These are phyloP conservation scores for Datisca glomerata DNA, from an alignment of 306 rosid species.

Conservation along the genomic window DNA sequence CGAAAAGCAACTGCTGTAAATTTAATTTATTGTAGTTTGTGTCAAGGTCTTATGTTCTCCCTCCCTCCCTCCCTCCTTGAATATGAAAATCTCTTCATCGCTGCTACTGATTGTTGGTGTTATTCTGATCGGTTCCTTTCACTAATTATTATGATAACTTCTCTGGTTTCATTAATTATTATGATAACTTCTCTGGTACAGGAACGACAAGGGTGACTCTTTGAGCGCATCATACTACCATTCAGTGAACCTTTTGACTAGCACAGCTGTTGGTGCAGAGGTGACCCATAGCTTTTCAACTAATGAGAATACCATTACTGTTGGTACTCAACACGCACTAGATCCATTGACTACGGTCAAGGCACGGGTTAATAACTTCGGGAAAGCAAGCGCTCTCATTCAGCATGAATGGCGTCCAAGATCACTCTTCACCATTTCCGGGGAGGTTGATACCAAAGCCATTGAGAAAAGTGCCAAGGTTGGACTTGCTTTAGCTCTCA, in stretches of 20 bases:
- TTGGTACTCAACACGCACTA: slow-evolving; percentile 68
- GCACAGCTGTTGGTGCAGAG: slow-evolving; percentile 81
- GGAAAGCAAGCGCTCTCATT: slow-evolving; percentile 65
- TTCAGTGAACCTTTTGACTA: slow-evolving; percentile 38
- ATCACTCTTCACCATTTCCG: slow-evolving; percentile 76
- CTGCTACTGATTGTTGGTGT: not conserved
- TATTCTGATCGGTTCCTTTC: not conserved
- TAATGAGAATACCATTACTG: slow-evolving; percentile 57
- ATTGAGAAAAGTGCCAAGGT: slow-evolving; percentile 82
- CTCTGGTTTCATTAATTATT: slow-evolving; percentile 2
- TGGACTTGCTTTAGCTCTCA: slow-evolving; percentile 73
- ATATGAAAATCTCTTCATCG: not conserved
- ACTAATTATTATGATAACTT: slow-evolving; percentile 8
- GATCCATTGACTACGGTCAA: slow-evolving; percentile 66
- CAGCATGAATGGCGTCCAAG: slow-evolving; percentile 98
- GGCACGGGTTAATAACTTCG: slow-evolving; percentile 61
- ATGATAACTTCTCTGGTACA: slow-evolving; percentile 23
- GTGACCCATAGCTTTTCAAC: slow-evolving; percentile 54
- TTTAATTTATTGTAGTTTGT: too few relatives aligned
- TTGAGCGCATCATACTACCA: slow-evolving; percentile 79
- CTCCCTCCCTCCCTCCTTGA: not conserved
- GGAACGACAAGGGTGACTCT: slow-evolving; percentile 67
- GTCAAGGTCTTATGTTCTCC: too few relatives aligned
- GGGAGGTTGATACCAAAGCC: slow-evolving; percentile 83
- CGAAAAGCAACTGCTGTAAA: too few relatives aligned